A percentile compares a stretch with the other conserved stretches of the same genome.
phyloP scores from a whole-genome alignment of 202 grass and related monocot species.

The Cymbopogon flexuosus region DNA sequence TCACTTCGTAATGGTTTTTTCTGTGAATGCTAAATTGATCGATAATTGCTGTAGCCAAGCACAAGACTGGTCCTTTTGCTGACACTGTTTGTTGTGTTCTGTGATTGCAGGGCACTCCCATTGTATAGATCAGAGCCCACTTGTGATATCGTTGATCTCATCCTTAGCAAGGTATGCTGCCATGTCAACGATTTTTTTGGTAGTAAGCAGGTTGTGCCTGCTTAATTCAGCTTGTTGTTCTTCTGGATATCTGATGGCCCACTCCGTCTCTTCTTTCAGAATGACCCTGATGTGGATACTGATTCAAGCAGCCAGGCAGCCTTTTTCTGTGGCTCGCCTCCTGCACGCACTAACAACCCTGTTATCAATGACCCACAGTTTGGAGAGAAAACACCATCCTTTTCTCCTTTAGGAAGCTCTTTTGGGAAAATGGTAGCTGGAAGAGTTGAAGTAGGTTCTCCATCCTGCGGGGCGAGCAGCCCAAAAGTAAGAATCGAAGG shows the following conservation, averaged over 20 bases:
- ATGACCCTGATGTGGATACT: conserved; percentile 56
- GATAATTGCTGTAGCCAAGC: neutral
- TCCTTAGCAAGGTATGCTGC: conserved; percentile 62
- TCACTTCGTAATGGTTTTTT: neutral
- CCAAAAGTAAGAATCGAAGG: conserved; percentile 89
- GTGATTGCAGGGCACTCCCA: conserved; percentile 42
- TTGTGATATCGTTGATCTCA: conserved; percentile 67
- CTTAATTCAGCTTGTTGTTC: neutral
- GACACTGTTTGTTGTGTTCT: neutral
- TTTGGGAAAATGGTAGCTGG: conserved; percentile 41
- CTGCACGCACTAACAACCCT: conserved; percentile 80
- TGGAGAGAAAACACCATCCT: conserved; percentile 42
- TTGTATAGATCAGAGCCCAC: conserved; percentile 45
- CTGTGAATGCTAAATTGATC: neutral
- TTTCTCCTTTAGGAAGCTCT: conserved; percentile 60
- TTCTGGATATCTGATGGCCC: conserved; percentile 20
- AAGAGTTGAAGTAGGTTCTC: conserved; percentile 57
- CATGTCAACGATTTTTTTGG: neutral
- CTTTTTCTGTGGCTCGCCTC: conserved; percentile 85
- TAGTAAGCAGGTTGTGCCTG: neutral
- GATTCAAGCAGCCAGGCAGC: conserved; percentile 47
- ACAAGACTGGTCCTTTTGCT: neutral
- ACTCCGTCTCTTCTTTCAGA: conserved; percentile 28
- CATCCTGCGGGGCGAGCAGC: conserved; percentile 55
- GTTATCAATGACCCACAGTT: conserved; percentile 74